These are phyloP conservation scores for Boletellus emodensis DNA, from an alignment of 768 basidiomycete species.

Conservation along the genomic window DNA sequence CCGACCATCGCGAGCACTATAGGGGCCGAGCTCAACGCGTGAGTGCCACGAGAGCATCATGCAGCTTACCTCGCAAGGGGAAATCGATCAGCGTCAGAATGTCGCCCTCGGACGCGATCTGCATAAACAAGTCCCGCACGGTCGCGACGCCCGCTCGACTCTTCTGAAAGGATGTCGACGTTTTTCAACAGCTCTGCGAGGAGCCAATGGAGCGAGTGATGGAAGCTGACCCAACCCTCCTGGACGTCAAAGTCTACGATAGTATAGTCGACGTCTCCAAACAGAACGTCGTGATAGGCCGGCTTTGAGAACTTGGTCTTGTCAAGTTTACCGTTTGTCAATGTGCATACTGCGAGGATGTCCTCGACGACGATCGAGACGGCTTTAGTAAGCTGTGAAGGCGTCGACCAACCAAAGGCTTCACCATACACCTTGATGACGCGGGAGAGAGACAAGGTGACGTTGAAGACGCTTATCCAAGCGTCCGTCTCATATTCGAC, in stretches of 20 bases:
- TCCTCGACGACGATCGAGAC: constrained; percentile 67
- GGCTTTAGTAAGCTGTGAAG: constrained; percentile 60
- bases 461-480: constrained; percentile 96
- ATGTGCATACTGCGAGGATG: constrained; percentile 66
- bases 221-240: constrained; percentile 85
- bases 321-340: constrained; percentile 65
- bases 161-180: constrained; percentile 60
- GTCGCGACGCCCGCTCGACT: constrained; percentile 49
- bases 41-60: background rate
- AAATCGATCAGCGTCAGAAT: constrained; percentile 81
- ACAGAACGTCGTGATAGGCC: constrained; percentile 60
- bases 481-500: constrained; percentile 96
- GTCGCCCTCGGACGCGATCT: constrained; percentile 60
- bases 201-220: constrained; percentile 89
- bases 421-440: constrained; percentile 89
- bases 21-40: background rate
- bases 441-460: constrained; percentile 84
- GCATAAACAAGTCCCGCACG: constrained; percentile 57
- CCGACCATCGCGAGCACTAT: constrained; percentile 86
- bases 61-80: constrained; percentile 72
- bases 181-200: constrained; percentile 87
- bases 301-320: constrained; percentile 58
- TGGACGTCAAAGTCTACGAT: constrained; percentile 75
- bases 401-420: constrained; percentile 57
- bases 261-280: constrained; percentile 56